A percentile compares a stretch with the other conserved stretches of the same genome.
phyloP scores from a whole-genome alignment of 257 asterid genomes.

The Gentiana macrophylla region DNA sequence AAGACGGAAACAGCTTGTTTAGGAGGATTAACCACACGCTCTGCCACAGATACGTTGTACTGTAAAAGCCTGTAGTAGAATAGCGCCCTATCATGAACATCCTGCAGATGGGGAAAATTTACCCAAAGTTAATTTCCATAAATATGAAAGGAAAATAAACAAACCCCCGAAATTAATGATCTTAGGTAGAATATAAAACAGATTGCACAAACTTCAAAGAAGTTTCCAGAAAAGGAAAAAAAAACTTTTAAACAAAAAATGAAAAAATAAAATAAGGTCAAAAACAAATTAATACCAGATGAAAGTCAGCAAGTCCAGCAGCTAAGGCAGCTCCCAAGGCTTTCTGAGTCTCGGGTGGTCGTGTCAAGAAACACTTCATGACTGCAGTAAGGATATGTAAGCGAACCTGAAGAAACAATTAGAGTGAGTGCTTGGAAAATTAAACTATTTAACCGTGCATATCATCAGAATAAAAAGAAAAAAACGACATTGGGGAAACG shows the following conservation, averaged over 20 bases:
- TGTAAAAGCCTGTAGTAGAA: conserved; percentile 88
- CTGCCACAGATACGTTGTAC: conserved; percentile 67
- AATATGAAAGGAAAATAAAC: background rate
- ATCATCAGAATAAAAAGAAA: background rate
- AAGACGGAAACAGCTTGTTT: conserved; percentile 99
- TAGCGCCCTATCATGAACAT: conserved; percentile 96
- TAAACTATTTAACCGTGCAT: background rate
- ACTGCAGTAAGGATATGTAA: conserved; percentile 90
- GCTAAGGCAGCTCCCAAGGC: conserved; percentile 92
- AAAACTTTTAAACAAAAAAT: conserved; percentile 5
- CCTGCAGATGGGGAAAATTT: conserved; percentile 42
- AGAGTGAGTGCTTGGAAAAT: background rate
- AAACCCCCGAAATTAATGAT: conserved; percentile 7
- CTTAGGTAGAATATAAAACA: background rate
- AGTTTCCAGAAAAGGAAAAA: background rate
- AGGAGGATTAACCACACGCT: conserved; percentile 92
- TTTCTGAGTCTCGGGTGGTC: conserved; percentile 88
- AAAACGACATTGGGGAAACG: background rate
- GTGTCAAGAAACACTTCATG: conserved; percentile 84
- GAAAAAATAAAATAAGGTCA: background rate
- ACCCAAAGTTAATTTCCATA: conserved; percentile 1
- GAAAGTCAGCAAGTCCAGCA: conserved; percentile 95
- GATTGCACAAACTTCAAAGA: too few relatives aligned
- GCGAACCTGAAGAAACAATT: conserved; percentile 57
- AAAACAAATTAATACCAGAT: conserved; percentile 47